Evolutionary conservation across 208 protist genomes (phyloP).

Genomic region (Leishmania guyanensis): DNA sequence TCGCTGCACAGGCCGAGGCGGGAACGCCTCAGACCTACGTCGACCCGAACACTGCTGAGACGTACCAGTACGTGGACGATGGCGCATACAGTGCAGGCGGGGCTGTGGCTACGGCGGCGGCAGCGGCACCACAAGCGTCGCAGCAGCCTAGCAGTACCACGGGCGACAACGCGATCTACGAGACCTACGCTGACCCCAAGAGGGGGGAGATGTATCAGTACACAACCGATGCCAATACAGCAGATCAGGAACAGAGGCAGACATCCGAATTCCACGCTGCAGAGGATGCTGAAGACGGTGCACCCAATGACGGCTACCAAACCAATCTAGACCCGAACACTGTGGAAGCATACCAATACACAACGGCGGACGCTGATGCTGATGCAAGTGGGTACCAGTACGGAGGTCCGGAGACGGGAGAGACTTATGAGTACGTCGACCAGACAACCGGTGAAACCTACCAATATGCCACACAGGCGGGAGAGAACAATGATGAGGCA

Average conservation of each 20-base stretch:
- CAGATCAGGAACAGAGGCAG: neutral
- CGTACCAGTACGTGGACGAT: conserved; percentile 29
- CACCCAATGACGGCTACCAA: conserved; percentile 12
- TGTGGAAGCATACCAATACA: conserved; percentile 43
- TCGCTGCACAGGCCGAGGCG: neutral
- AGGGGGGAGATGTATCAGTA: conserved; percentile 37
- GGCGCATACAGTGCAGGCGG: neutral
- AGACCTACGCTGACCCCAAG: conserved; percentile 41
- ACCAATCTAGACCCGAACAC: conserved; percentile 43
- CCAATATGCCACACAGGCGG: conserved; percentile 18
- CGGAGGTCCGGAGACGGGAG: conserved; percentile 40
- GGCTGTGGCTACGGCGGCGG: neutral
- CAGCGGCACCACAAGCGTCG: conserved; percentile 7
- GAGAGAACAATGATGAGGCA: neutral
- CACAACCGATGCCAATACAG: neutral
- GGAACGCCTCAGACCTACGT: conserved; percentile 25
- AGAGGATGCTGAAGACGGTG: neutral
- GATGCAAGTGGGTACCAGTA: conserved; percentile 29
- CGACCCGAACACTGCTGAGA: conserved; percentile 35
- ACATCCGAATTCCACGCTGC: neutral
- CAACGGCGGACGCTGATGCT: conserved; percentile 1
- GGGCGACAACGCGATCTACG: conserved; percentile 5
- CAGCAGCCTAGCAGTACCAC: neutral
- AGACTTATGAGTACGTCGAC: conserved; percentile 35
- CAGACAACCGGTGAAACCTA: conserved; percentile 31